These are phyloP conservation scores for Chaetoscypha palmicola DNA, from an alignment of 2,329 filamentous ascomycete species.

Conservation along the genomic window DNA sequence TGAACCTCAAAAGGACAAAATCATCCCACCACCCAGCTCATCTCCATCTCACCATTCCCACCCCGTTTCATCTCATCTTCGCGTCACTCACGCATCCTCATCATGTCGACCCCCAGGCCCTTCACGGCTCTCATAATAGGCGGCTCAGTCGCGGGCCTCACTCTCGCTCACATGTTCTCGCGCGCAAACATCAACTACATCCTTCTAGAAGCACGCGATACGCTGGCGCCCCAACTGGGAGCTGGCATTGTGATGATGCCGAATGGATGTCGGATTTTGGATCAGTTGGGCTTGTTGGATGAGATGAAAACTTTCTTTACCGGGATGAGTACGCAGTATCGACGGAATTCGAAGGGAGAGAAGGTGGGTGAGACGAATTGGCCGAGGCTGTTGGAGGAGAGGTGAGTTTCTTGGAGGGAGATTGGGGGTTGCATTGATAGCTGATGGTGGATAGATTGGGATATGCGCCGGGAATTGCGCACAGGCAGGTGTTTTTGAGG, in stretches of 20 bases:
- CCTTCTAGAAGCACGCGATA: slow-evolving; percentile 20
- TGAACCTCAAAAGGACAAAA: too few species aligned
- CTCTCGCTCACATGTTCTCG: slow-evolving; percentile 20
- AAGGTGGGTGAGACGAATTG: slow-evolving; percentile 10
- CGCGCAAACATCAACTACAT: slow-evolving; percentile 20
- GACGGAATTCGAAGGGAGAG: slow-evolving; percentile 11
- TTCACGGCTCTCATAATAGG: slow-evolving; percentile 23
- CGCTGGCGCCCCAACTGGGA: slow-evolving; percentile 18
- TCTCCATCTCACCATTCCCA: neutral
- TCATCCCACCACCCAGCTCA: too few species aligned
- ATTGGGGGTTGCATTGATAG: too few species aligned
- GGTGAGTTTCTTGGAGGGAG: too few species aligned
- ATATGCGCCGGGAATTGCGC: slow-evolving; percentile 15
- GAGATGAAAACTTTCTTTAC: slow-evolving; percentile 13
- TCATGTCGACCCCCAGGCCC: neutral
- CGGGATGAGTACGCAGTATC: slow-evolving; percentile 5
- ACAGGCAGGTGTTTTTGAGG: slow-evolving; percentile 16
- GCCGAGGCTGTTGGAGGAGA: slow-evolving; percentile 14
- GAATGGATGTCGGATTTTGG: slow-evolving; percentile 39
- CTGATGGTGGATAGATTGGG: slow-evolving; percentile 16
- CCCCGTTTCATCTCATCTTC: neutral
- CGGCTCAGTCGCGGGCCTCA: slow-evolving; percentile 20
- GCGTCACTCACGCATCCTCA: neutral
- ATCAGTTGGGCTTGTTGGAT: slow-evolving; percentile 40
- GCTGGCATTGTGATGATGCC: slow-evolving; percentile 29